phyloP scores from a whole-genome alignment of 148 eudicot genomes.

The Cornus kousa region DNA sequence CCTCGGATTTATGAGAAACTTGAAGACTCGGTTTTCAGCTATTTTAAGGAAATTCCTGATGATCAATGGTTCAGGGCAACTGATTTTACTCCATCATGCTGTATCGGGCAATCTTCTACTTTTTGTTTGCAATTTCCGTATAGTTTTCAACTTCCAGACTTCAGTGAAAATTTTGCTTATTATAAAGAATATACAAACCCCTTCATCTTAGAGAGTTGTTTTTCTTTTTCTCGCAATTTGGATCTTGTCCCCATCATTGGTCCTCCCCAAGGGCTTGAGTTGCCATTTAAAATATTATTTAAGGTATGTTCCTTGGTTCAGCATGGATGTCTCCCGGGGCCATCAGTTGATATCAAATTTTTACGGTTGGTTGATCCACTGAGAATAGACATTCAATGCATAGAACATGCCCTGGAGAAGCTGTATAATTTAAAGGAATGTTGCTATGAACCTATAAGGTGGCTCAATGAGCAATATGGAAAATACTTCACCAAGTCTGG shows the following conservation, averaged over 20 bases:
- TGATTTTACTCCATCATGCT: slow-evolving; percentile 51
- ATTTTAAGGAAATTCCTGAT: slow-evolving; percentile 39
- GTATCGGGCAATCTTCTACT: slow-evolving; percentile 67
- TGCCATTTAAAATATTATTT: slow-evolving; percentile 56
- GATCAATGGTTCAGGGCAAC: slow-evolving; percentile 72
- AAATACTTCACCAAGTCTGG: slow-evolving; percentile 30
- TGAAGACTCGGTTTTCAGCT: slow-evolving; percentile 24
- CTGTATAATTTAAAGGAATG: slow-evolving; percentile 55
- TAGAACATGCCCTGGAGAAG: slow-evolving; percentile 60
- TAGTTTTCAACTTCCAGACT: slow-evolving; percentile 36
- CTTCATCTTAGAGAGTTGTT: slow-evolving; percentile 32
- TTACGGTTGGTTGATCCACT: slow-evolving; percentile 57
- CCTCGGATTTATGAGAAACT: slow-evolving; percentile 60
- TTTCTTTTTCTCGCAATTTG: slow-evolving; percentile 33
- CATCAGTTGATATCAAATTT: slow-evolving; percentile 44
- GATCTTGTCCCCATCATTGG: slow-evolving; percentile 59
- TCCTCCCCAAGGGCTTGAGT: slow-evolving; percentile 36
- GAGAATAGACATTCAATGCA: slow-evolving; percentile 22
- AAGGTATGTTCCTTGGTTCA: slow-evolving; percentile 63
- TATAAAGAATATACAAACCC: slow-evolving; percentile 37
- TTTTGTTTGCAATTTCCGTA: slow-evolving; percentile 57
- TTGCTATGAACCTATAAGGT: slow-evolving; percentile 64
- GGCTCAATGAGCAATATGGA: slow-evolving; percentile 46
- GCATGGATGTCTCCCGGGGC: slow-evolving; percentile 67
- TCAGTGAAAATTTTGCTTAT: slow-evolving; percentile 44